These are phyloP conservation scores for Lachnellula subtilissima DNA, from an alignment of 2,329 filamentous ascomycete species.

Conservation along the genomic window DNA sequence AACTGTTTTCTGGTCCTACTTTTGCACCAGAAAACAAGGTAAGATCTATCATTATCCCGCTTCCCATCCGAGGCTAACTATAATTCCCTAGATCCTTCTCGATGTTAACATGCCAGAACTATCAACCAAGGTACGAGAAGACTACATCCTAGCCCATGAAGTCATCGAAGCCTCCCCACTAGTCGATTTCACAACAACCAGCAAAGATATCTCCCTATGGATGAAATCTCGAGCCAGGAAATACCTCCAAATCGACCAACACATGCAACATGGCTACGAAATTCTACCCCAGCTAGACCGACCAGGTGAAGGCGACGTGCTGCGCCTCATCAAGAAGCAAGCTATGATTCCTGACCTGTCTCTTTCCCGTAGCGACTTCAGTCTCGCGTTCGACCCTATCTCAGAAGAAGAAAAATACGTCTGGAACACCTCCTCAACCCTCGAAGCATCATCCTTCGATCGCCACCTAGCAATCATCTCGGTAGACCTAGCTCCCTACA, in stretches of 20 bases:
- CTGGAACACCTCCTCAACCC: constrained; percentile 34
- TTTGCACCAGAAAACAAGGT: constrained; percentile 27
- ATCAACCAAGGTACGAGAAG: constrained; percentile 45
- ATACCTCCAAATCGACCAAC: constrained; percentile 25
- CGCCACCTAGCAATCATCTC: constrained; percentile 61
- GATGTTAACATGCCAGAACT: constrained; percentile 24
- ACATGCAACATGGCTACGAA: constrained; percentile 18
- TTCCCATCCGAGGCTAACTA: neutral
- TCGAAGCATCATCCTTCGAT: constrained; percentile 73
- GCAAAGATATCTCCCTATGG: constrained; percentile 25
- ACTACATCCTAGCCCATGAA: constrained; percentile 49
- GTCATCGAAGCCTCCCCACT: constrained; percentile 47
- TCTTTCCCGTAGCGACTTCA: constrained; percentile 49
- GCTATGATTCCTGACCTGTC: constrained; percentile 5
- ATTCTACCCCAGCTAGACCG: constrained; percentile 19
- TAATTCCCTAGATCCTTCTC: constrained; percentile 18
- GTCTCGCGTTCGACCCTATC: constrained; percentile 57
- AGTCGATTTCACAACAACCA: constrained; percentile 14
- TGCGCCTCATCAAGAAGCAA: constrained; percentile 20
- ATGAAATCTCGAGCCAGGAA: constrained; percentile 27
- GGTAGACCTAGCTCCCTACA: constrained; percentile 79
- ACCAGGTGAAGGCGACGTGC: constrained; percentile 20
- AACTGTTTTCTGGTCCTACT: constrained; percentile 43
- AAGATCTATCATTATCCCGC: constrained; percentile 2
- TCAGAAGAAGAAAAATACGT: constrained; percentile 44